phyloP scores from a whole-genome alignment of 192 early-diverging fungal genomes.

The Helicostylum pulchrum region DNA sequence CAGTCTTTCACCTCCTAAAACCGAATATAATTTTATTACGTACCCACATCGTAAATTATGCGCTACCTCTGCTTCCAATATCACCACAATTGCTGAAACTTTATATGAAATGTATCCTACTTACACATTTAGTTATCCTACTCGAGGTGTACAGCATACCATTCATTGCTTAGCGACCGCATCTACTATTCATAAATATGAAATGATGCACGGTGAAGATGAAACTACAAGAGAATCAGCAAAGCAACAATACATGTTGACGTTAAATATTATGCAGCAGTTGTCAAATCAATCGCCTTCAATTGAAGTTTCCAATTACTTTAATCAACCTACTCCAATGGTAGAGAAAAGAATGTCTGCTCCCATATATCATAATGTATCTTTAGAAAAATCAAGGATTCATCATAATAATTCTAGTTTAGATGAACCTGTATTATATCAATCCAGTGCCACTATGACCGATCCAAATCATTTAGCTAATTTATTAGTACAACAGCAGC shows the following conservation, averaged over 20 bases:
- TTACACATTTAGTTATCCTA: conserved; percentile 44
- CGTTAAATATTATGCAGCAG: neutral
- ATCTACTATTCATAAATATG: conserved; percentile 43
- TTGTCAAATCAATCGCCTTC: neutral
- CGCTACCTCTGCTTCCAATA: conserved; percentile 48
- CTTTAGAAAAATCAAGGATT: neutral
- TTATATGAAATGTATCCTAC: conserved; percentile 41
- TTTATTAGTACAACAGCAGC: neutral
- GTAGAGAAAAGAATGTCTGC: conserved; percentile 12
- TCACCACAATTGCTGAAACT: conserved; percentile 46
- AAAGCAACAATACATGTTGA: conserved; percentile 12
- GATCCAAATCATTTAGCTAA: neutral
- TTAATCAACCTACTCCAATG: conserved; percentile 9
- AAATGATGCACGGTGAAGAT: conserved; percentile 5
- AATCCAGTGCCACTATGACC: neutral
- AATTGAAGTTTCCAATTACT: conserved; percentile 12
- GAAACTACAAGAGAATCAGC: conserved; percentile 6
- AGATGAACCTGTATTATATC: neutral
- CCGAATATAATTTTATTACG: conserved; percentile 31
- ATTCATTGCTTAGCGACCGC: conserved; percentile 52
- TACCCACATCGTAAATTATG: conserved; percentile 46
- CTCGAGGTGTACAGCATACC: conserved; percentile 49
- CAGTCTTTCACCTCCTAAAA: neutral
- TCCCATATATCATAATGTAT: no score
- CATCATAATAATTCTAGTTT: neutral